A percentile compares a stretch with the other conserved stretches of the same genome.
These are phyloP conservation scores for Paecilomyces variotii DNA, from an alignment of 2,329 filamentous ascomycete species.

Conservation along the genomic window DNA sequence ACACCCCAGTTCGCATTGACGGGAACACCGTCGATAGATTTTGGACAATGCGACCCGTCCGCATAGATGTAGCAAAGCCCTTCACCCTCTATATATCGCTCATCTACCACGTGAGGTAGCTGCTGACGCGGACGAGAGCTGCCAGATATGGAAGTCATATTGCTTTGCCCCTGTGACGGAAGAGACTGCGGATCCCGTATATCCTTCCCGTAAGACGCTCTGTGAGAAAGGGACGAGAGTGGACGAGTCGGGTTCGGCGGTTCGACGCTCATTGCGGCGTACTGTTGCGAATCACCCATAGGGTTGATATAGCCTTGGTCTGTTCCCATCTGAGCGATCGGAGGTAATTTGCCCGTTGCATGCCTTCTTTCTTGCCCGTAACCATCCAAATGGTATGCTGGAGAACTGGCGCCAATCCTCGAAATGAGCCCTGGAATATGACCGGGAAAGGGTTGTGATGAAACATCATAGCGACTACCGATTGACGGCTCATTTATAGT, in stretches of 20 bases:
- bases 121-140: slow-evolving; percentile 9
- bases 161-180: slow-evolving; percentile 3
- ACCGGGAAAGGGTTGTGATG: slow-evolving; percentile 12
- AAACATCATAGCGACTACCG: slow-evolving; percentile 6
- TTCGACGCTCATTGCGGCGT: slow-evolving; percentile 12
- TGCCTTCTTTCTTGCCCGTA: slow-evolving; percentile 7
- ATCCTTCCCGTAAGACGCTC: slow-evolving; percentile 10
- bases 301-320: neutral
- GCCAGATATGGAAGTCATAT: neutral
- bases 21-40: slow-evolving; percentile 72
- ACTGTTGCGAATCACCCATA: slow-evolving; percentile 9
- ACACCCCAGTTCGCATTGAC: slow-evolving; percentile 92
- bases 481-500: slow-evolving; percentile 4
- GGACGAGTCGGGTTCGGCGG: slow-evolving; percentile 12
- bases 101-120: slow-evolving; percentile 31
- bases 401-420: neutral
- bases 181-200: slow-evolving; percentile 2
- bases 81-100: slow-evolving; percentile 57
- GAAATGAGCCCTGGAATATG: slow-evolving; percentile 12
- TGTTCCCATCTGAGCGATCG: slow-evolving; percentile 21
- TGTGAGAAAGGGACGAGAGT: slow-evolving; percentile 11
- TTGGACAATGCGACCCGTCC: slow-evolving; percentile 74
- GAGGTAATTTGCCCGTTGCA: slow-evolving; percentile 17
- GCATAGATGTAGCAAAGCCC: slow-evolving; percentile 81
- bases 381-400: neutral